phyloP scores from a whole-genome alignment of 1,139 yeast genomes.

The Debaryomycetaceae sp. region DNA sequence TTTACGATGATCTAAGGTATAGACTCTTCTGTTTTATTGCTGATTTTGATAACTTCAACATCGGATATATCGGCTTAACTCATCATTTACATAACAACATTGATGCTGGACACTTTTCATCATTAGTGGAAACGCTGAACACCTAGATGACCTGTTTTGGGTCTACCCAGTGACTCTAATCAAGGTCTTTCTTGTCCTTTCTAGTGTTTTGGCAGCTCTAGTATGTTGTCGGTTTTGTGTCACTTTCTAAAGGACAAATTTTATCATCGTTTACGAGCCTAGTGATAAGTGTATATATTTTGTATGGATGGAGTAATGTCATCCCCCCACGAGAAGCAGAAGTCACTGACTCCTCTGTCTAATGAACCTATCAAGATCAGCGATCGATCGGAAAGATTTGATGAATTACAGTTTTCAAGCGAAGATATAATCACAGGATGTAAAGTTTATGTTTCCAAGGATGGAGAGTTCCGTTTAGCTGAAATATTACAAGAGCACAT shows the following conservation, averaged over 20 bases:
- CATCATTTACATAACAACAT: conserved; percentile 5
- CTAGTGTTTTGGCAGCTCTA: neutral
- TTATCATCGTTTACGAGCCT: neutral
- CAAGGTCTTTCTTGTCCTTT: neutral
- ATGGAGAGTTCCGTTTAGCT: conserved; percentile 74
- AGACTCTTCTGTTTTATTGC: conserved; percentile 28
- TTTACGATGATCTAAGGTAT: conserved; percentile 20
- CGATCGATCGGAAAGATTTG: conserved; percentile 6
- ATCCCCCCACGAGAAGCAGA: conserved; percentile 3
- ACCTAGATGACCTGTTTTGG: too few relatives aligned
- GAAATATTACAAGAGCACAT: conserved; percentile 78
- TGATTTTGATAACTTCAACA: conserved; percentile 30
- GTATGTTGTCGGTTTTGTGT: neutral
- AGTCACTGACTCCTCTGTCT: conserved; percentile 8
- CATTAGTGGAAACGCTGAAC: neutral
- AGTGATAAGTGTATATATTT: neutral
- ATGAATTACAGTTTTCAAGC: conserved; percentile 21
- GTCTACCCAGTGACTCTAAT: neutral
- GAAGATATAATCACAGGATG: conserved; percentile 67
- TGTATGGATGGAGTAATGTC: conserved; percentile 3
- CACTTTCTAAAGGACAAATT: neutral
- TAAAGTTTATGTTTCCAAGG: conserved; percentile 77
- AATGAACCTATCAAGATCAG: conserved; percentile 12
- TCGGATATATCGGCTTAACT: conserved; percentile 33
- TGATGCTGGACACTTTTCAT: neutral